These are phyloP conservation scores for Lantana camara DNA, from an alignment of 257 asterid species.

Conservation along the genomic window DNA sequence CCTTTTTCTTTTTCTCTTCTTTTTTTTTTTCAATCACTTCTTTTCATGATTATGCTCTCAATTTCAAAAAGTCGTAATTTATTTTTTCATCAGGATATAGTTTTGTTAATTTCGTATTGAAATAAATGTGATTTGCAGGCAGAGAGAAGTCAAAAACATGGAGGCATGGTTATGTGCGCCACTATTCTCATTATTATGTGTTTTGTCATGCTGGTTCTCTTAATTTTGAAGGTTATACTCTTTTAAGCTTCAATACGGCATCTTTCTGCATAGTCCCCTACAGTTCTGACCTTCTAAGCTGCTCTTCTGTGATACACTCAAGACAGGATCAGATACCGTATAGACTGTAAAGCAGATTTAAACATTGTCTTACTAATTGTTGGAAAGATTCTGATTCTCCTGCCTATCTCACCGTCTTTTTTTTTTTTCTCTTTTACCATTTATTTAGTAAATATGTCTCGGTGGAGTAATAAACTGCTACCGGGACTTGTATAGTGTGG, in stretches of 20 bases:
- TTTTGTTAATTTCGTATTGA: constrained; percentile 19
- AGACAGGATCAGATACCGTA: constrained; percentile 1
- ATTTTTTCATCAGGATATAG: not conserved
- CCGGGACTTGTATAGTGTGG: constrained; percentile 59
- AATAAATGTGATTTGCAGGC: constrained; percentile 65
- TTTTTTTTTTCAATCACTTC: constrained; percentile 1
- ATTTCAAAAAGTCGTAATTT: not conserved
- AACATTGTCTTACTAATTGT: not conserved
- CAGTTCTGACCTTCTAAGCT: constrained; percentile 13
- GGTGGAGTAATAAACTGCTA: constrained; percentile 27
- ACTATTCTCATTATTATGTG: constrained; percentile 87
- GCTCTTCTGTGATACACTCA: not conserved
- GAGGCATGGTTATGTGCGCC: constrained; percentile 98
- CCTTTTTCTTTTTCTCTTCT: not conserved
- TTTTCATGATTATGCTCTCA: constrained; percentile 1
- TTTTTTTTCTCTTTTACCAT: not conserved
- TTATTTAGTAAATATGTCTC: constrained; percentile 26
- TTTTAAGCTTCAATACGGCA: constrained; percentile 42
- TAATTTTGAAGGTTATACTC: constrained; percentile 74
- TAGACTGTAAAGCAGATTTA: constrained; percentile 3
- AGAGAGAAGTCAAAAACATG: constrained; percentile 85
- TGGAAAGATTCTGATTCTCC: constrained; percentile 18
- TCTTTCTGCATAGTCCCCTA: constrained; percentile 2
- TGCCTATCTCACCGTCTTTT: not conserved
- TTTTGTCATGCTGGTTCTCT: constrained; percentile 84